Evolutionary conservation across 805 yeast species (phyloP).

Genomic region (Kodamaea hsintzibuensis): DNA sequence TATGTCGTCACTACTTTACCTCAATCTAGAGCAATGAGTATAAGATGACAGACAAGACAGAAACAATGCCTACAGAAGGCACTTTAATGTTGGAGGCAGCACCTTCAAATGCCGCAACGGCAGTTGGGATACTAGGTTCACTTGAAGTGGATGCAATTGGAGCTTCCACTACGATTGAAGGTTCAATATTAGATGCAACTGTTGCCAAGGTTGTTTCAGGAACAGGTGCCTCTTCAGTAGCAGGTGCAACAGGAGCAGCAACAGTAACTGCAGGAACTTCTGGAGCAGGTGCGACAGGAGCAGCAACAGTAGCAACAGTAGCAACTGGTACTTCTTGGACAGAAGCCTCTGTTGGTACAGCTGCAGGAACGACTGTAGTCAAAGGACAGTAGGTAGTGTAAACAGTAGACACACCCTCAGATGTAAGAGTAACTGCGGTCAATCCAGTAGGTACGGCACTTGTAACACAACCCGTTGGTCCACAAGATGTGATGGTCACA

Average conservation of each 20-base stretch:
- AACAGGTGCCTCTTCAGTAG: neutral
- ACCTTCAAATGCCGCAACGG: neutral
- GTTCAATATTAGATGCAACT: neutral
- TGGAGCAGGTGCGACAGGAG: neutral
- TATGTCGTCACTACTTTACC: neutral
- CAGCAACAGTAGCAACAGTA: neutral
- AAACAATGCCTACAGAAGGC: neutral
- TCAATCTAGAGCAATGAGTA: slow-evolving; percentile 2
- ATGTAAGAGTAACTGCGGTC: slow-evolving; percentile 13
- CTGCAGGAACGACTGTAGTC: slow-evolving; percentile 4
- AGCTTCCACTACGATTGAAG: neutral
- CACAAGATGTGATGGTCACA: slow-evolving; percentile 11
- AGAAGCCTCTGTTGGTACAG: slow-evolving; percentile 1
- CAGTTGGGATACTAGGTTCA: neutral
- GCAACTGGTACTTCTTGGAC: neutral
- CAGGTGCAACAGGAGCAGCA: neutral
- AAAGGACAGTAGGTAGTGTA: slow-evolving; percentile 22
- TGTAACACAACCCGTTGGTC: slow-evolving; percentile 3
- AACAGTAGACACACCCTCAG: slow-evolving; percentile 8
- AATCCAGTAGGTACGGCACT: slow-evolving; percentile 8
- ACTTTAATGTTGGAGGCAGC: neutral
- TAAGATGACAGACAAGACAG: neutral
- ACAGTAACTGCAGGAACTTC: neutral
- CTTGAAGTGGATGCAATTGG: neutral
- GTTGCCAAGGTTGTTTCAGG: neutral